Percentiles rank a stretch among this genome's conserved stretches.
Conservation (phyloP, 192 early-diverging fungal species). For the Neocallimastix lanati region DNA sequence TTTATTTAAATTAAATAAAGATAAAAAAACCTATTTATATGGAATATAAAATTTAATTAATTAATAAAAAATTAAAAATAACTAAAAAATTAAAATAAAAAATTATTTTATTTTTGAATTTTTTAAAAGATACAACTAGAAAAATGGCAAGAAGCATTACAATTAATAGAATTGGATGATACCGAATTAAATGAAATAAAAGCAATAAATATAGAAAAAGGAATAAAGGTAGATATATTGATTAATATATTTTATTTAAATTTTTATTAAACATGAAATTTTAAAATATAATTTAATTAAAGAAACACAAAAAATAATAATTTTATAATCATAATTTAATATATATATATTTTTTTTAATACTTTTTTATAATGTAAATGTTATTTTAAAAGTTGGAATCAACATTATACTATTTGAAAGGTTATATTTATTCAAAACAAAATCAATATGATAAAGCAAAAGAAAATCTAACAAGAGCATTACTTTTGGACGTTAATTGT, state of each 20-base stretch:
- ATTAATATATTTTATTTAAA: too few relatives aligned
- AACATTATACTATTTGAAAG: constrained; percentile 39
- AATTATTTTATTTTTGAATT: too few relatives aligned
- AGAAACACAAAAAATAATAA: too few relatives aligned
- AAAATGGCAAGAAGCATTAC: constrained; percentile 30
- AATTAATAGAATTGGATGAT: constrained; percentile 14
- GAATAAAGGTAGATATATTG: constrained; percentile 17
- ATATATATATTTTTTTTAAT: too few relatives aligned
- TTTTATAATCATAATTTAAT: too few relatives aligned
- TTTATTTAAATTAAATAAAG: too few relatives aligned
- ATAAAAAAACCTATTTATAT: too few relatives aligned
- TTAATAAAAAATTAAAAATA: too few relatives aligned
- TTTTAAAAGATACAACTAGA: constrained; percentile 20
- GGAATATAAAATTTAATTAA: too few relatives aligned
- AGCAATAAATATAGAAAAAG: constrained; percentile 13
- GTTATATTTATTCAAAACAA: constrained; percentile 25
- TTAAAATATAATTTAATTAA: too few relatives aligned
- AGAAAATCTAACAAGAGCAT: constrained; percentile 37
- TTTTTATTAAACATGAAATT: too few relatives aligned
- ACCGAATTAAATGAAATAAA: constrained; percentile 8
- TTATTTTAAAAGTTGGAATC: constrained; percentile 26
- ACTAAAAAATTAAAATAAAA: too few relatives aligned
- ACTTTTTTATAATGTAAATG: background rate
- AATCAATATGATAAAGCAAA: constrained; percentile 30
- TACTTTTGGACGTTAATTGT: constrained; percentile 41